phyloP scores from a whole-genome alignment of 108 stramenopile species.

The Pseudonitzschia delicatissima region DNA sequence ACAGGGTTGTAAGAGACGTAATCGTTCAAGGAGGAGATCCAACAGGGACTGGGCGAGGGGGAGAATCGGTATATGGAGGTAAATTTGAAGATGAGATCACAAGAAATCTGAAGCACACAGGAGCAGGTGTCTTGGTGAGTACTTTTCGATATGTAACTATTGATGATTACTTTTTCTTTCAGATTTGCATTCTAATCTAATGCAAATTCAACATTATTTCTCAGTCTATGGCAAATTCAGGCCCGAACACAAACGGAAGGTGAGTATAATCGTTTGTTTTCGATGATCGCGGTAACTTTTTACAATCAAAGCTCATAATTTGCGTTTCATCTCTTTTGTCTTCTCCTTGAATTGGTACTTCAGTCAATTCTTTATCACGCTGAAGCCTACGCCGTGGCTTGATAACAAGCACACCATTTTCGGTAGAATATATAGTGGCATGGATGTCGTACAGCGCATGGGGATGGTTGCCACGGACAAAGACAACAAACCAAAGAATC shows the following conservation, averaged over 20 bases:
- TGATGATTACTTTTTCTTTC: neutral
- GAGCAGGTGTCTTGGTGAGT: slow-evolving; percentile 75
- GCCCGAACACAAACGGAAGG: slow-evolving; percentile 90
- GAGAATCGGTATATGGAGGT: slow-evolving; percentile 78
- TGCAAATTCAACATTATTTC: too few relatives aligned
- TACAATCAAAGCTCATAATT: neutral
- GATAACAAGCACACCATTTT: slow-evolving; percentile 95
- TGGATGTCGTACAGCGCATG: slow-evolving; percentile 90
- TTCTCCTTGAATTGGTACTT: too few relatives aligned
- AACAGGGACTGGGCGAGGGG: slow-evolving; percentile 85
- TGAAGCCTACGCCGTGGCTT: slow-evolving; percentile 83
- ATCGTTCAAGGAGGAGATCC: slow-evolving; percentile 98
- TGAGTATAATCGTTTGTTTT: neutral
- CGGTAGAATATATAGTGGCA: slow-evolving; percentile 86
- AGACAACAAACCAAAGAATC: slow-evolving; percentile 75
- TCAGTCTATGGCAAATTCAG: slow-evolving; percentile 91
- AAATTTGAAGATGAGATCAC: slow-evolving; percentile 94
- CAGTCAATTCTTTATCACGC: slow-evolving; percentile 92
- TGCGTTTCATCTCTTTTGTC: too few relatives aligned
- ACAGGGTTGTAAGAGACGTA: slow-evolving; percentile 93
- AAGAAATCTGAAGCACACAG: slow-evolving; percentile 76
- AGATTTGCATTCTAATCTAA: neutral
- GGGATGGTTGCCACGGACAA: slow-evolving; percentile 89
- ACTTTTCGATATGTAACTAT: neutral
- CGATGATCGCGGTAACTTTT: neutral